Evolutionary conservation across 192 early-diverging fungal species (phyloP).

Genomic region (Geranomyces variabilis): DNA sequence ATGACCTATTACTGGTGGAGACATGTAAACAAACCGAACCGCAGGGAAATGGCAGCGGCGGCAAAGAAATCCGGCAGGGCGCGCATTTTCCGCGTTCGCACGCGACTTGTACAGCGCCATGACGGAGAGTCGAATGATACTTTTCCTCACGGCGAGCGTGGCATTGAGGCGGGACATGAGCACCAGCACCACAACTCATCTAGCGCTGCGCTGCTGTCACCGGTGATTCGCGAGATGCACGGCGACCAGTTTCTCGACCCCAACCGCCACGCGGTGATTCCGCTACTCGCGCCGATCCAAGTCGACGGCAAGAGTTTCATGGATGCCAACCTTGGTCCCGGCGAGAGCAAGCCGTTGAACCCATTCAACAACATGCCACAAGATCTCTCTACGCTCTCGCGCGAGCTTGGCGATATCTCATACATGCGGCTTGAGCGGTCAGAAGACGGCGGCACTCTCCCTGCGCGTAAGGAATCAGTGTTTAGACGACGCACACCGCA

Average conservation of each 20-base stretch:
- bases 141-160: neutral
- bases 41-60: neutral
- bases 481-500: neutral
- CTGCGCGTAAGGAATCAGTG: conserved; percentile 7
- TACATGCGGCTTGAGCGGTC: neutral
- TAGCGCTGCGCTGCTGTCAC: neutral
- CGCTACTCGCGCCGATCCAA: conserved; percentile 25
- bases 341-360: conserved; percentile 3
- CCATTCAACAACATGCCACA: conserved; percentile 2
- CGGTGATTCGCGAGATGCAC: neutral
- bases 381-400: conserved; percentile 9
- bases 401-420: conserved; percentile 2
- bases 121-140: neutral
- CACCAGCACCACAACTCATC: neutral
- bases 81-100: conserved; percentile 1
- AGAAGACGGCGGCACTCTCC: neutral
- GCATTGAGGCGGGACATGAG: neutral
- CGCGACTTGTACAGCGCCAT: neutral
- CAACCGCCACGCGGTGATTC: conserved; percentile 29
- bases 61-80: conserved; percentile 1
- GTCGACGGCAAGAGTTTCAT: conserved; percentile 5
- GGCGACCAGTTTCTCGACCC: conserved; percentile 10
- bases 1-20: conserved; percentile 6
- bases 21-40: neutral
- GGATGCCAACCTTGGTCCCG: neutral